Base-by-base conservation (phyloP, 768 basidiomycete species). In the Coprinopsis cinerea region DNA sequence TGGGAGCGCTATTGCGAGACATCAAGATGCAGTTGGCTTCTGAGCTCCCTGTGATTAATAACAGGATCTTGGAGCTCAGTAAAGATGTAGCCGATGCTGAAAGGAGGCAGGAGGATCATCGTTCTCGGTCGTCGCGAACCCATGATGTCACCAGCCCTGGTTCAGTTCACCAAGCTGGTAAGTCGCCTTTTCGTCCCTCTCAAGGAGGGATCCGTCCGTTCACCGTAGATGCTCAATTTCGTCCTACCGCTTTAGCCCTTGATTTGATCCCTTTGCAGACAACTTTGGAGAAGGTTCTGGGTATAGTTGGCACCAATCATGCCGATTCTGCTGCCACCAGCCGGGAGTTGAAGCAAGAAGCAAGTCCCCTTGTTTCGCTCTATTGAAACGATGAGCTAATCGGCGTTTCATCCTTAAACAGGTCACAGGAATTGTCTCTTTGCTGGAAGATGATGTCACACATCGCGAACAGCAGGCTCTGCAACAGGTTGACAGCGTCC, bases 401-500 rank as follows among this genome's bases (percentile, higher is more conserved):
- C 15, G 30, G 30, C 9, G 30, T 32, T 44, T 23, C 43, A 20
- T 7, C 7, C 18, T 14, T n/a, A n/a, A n/a, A n/a, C n/a, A 52
- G 51, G 37, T 52, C 9, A 24, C 44, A 20, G 27, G n/a, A 14
- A 45, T 52, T 23, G 20, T 39, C 11, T 37, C 59, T 13, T 59
- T 79, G n/a, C 59, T 86, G 17, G 69, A 69, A 46, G 66, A 69
- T 22, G 79, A 78, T 9, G 67, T 72, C 50, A 68, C 62, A 17
- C 75, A 79, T 53, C 75, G 74, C 23, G 68, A 64, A 2, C 51
- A 75, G 5, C 76, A 79, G 55, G 60, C 71, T n/a, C 77, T 80
- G 47, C 83, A 85, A 59, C 86, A 88, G 59, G 73, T 75, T 4
- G 88, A 89, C 55, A 86, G 78, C 53, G 80, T 83, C 52, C 77